phyloP scores from a whole-genome alignment of 1,284 basidiomycete species.

The Xerocomus amazonicus region DNA sequence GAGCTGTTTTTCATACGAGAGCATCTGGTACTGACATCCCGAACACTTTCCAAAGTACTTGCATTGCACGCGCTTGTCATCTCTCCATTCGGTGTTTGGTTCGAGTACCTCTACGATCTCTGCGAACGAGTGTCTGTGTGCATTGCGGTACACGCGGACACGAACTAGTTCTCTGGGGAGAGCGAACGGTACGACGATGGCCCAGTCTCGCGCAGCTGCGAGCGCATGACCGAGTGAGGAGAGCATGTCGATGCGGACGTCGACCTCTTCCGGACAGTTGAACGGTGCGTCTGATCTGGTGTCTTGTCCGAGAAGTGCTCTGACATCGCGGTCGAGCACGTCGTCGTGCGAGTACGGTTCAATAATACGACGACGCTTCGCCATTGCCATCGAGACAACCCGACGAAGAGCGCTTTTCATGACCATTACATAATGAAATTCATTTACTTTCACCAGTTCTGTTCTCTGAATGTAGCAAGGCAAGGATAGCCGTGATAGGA shows the following conservation, averaged over 20 bases:
- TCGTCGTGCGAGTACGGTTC: constrained; percentile 48
- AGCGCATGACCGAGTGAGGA: constrained; percentile 70
- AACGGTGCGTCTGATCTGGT: constrained; percentile 60
- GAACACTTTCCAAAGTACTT: constrained; percentile 84
- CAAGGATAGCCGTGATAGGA: too few relatives aligned
- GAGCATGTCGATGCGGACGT: constrained; percentile 60
- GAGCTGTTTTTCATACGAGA: constrained; percentile 86
- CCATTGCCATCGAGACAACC: constrained; percentile 1
- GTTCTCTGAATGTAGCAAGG: too few relatives aligned
- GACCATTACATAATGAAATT: too few relatives aligned
- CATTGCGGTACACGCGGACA: constrained; percentile 65
- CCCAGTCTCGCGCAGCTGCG: constrained; percentile 54
- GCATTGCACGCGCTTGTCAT: constrained; percentile 66
- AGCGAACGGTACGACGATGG: constrained; percentile 77
- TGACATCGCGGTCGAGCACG: constrained; percentile 71
- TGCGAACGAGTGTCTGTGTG: constrained; percentile 69
- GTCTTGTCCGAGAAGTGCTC: constrained; percentile 58
- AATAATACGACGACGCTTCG: constrained; percentile 11
- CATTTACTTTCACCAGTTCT: too few relatives aligned
- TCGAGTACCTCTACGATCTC: constrained; percentile 71
- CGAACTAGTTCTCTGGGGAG: constrained; percentile 79
- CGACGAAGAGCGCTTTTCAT: not conserved
- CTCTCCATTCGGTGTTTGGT: constrained; percentile 64
- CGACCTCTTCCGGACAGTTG: constrained; percentile 56
- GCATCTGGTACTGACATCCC: constrained; percentile 83